Evolutionary conservation across 2,329 filamentous ascomycete species (phyloP), one percentile per base, ranked within the genome.

Genomic region (Epichloe brachyelytri): DNA sequence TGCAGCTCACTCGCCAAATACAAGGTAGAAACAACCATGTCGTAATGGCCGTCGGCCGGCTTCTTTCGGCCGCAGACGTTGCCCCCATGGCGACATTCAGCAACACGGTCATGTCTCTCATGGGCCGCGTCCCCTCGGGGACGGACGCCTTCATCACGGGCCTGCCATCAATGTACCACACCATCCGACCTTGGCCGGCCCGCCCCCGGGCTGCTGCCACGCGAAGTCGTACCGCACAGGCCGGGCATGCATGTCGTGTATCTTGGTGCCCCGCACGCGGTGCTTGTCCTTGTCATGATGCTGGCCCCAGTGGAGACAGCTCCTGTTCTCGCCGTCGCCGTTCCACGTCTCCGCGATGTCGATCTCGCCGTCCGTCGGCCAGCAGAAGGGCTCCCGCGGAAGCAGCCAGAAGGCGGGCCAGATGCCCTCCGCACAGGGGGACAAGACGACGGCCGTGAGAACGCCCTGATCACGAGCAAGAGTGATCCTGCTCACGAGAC

Each of bases 301-400:
- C 65, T 74, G 65, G 3, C 78, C 78, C 78, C 78, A 82, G 57
- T 82, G 78, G 46, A 82, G 64, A 58, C 78, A 82, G 0, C 70
- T 70, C 50, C 77, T 73, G 58, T 82, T 82, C 46, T 73, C 66
- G 36, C 62, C 60, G 53, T 79, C 74, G 17, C 72, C 77, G 55
- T 81, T 80, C 78, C 78, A 82, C n/a, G 69, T 74, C 63, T 82
- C 78, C 40, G 77, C 73, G 45, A 82, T 77, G 60, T 82, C 78
- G 12, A 82, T 66, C 60, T 82, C 78, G 51, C 78, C 78, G 53
- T 82, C 78, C 0, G 64, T 70, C 0, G 78, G 78, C 78, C 78
- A 82, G 0, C 64, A 62, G 57, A 80, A 81, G 0, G 78, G 78
- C 55, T 81, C 75, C 34, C 69, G 62, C 0, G 78, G 78, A 5